Conservation (phyloP, 306 rosid species). For the Castanea mollissima region DNA sequence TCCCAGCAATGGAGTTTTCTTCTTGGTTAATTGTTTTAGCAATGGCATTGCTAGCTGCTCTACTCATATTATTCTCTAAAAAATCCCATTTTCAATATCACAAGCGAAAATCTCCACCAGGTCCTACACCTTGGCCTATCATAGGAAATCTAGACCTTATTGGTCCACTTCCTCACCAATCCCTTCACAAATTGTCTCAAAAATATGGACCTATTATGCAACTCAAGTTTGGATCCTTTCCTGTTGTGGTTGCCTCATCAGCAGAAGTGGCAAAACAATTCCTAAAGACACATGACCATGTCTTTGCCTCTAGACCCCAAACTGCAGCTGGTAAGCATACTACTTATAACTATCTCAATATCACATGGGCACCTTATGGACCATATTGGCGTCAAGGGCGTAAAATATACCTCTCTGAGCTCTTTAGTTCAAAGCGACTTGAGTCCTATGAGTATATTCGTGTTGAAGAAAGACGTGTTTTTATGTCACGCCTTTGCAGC, state of each 20-base stretch:
- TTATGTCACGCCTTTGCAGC: conserved; percentile 3
- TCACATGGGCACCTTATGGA: conserved; percentile 36
- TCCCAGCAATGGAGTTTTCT: too few relatives aligned
- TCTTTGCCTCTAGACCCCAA: conserved; percentile 37
- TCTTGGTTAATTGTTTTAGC: too few relatives aligned
- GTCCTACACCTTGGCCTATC: conserved; percentile 41
- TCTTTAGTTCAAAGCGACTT: conserved; percentile 26
- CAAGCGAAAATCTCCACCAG: conserved; percentile 16
- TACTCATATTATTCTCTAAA: too few relatives aligned
- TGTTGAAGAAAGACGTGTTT: conserved; percentile 17
- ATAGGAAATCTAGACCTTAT: conserved; percentile 37
- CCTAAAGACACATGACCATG: conserved; percentile 22
- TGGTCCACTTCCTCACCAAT: conserved; percentile 32
- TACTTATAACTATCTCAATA: conserved; percentile 30
- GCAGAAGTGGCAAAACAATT: conserved; percentile 29
- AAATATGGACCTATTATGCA: conserved; percentile 36
- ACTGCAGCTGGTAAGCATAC: conserved; percentile 35
- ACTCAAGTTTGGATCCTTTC: conserved; percentile 34
- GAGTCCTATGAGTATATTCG: conserved; percentile 28
- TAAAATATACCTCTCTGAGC: conserved; percentile 25
- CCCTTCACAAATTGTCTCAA: conserved; percentile 32
- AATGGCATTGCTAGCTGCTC: too few relatives aligned
- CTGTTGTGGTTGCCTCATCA: conserved; percentile 32
- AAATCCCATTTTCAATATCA: too few relatives aligned
- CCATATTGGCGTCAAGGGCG: conserved; percentile 43